Percentiles rank a stretch among this genome's conserved stretches.
These are phyloP conservation scores for Xenosphaeropsis pyriputrescens DNA, from an alignment of 2,329 filamentous ascomycete species.

Conservation along the genomic window DNA sequence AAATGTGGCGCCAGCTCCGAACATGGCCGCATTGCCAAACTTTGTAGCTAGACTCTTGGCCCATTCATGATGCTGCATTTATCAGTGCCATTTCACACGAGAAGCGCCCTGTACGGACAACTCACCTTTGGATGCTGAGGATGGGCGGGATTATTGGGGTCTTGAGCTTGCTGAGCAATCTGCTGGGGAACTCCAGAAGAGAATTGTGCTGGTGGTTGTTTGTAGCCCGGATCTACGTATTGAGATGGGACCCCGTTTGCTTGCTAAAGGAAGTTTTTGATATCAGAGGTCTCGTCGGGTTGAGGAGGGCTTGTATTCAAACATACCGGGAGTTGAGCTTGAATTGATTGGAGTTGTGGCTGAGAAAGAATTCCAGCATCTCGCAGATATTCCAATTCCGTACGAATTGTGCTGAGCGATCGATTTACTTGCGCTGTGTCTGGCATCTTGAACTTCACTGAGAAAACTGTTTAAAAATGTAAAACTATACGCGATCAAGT, in stretches of 20 bases:
- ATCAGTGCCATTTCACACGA: background rate
- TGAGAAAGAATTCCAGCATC: conserved; percentile 14
- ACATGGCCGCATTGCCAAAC: conserved; percentile 16
- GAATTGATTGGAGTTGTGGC: conserved; percentile 17
- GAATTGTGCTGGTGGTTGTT: conserved; percentile 8
- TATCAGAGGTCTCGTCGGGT: background rate
- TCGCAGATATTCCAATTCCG: conserved; percentile 17
- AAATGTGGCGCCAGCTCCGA: conserved; percentile 17
- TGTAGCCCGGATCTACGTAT: conserved; percentile 15
- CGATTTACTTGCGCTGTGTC: conserved; percentile 14
- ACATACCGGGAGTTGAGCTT: conserved; percentile 18
- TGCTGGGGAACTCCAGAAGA: conserved; percentile 4
- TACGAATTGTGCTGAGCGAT: conserved; percentile 12
- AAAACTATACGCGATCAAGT: too few relatives aligned
- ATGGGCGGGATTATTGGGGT: conserved; percentile 16
- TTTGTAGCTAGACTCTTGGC: conserved; percentile 11
- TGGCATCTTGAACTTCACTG: conserved; percentile 8
- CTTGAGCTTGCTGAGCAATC: conserved; percentile 15
- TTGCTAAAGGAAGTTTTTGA: conserved; percentile 5
- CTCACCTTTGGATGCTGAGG: conserved; percentile 13
- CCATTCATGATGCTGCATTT: conserved; percentile 14
- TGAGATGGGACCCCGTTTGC: conserved; percentile 10
- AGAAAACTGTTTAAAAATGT: background rate
- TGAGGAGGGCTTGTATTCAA: background rate
- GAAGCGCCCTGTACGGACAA: background rate